Conservation (phyloP, 495 filamentous ascomycete species). For the Physcia stellaris region DNA sequence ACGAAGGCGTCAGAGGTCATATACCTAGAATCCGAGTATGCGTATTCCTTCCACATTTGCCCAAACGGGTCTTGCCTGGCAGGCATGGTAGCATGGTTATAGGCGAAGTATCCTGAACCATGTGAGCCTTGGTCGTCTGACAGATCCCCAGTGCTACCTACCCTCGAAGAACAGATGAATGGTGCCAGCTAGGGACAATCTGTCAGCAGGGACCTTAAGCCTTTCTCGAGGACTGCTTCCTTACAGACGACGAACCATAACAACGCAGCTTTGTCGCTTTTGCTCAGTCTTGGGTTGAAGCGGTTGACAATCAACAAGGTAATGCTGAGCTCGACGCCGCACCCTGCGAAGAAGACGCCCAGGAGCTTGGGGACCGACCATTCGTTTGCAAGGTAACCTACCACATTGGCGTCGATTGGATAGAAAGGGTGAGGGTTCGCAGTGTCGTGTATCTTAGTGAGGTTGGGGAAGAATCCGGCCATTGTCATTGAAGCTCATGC, state of each 20-base stretch:
- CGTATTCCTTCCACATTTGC: constrained; percentile 84
- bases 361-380: constrained; percentile 40
- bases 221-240: constrained; percentile 8
- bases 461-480: neutral
- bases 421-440: constrained; percentile 54
- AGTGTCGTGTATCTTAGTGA: neutral
- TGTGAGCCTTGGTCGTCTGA: constrained; percentile 1
- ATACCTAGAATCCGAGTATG: constrained; percentile 71
- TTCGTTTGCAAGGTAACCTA: constrained; percentile 48
- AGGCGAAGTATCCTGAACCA: constrained; percentile 54
- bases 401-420: constrained; percentile 46
- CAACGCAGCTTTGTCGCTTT: constrained; percentile 39
- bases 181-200: constrained; percentile 35
- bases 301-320: constrained; percentile 34
- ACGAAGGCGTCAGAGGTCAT: constrained; percentile 68
- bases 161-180: constrained; percentile 74
- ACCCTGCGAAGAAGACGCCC: constrained; percentile 35
- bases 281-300: constrained; percentile 31
- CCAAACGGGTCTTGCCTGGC: constrained; percentile 50
- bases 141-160: constrained; percentile 12
- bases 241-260: constrained; percentile 56
- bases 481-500: no score
- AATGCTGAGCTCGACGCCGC: constrained; percentile 34
- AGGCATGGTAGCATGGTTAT: constrained; percentile 48
- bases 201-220: constrained; percentile 10